phyloP scores from a whole-genome alignment of 352 stramenopile genomes.

The Phytophthora multivora region DNA sequence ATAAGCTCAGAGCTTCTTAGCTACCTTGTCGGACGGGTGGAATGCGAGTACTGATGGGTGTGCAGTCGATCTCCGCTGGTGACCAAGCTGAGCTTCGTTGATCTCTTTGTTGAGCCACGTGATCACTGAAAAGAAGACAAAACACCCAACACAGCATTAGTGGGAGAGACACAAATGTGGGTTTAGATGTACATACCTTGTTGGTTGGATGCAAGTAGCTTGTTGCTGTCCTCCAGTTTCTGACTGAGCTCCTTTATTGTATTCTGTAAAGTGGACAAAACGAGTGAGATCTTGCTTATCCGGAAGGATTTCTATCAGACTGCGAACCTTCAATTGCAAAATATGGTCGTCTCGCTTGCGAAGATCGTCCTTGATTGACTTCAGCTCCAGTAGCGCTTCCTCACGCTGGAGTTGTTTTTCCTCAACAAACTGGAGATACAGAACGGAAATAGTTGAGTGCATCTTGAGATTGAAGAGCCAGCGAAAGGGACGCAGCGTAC shows the following conservation, averaged over 20 bases:
- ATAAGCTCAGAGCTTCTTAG: slow-evolving; percentile 1
- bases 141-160: not conserved
- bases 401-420: slow-evolving; percentile 81
- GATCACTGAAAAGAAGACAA: slow-evolving; percentile 60
- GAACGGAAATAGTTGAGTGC: not conserved
- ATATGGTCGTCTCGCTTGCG: slow-evolving; percentile 76
- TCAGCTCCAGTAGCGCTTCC: slow-evolving; percentile 63
- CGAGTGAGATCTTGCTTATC: not conserved
- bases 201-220: slow-evolving; percentile 87
- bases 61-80: slow-evolving; percentile 61
- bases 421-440: slow-evolving; percentile 54
- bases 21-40: slow-evolving; percentile 56
- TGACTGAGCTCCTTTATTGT: slow-evolving; percentile 76
- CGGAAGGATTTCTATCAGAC: not conserved
- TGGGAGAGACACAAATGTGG: not conserved
- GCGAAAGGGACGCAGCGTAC: slow-evolving; percentile 17
- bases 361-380: slow-evolving; percentile 69
- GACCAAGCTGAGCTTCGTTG: slow-evolving; percentile 84
- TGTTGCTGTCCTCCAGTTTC: slow-evolving; percentile 90
- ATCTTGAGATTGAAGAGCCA: not conserved
- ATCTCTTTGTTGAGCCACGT: slow-evolving; percentile 93
- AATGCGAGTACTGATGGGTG: slow-evolving; percentile 79
- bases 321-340: slow-evolving; percentile 55
- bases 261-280: slow-evolving; percentile 32
- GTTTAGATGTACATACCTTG: slow-evolving; percentile 56